Conservation (phyloP, 495 filamentous ascomycete species). For the Hypoxylon crocopeplum region DNA sequence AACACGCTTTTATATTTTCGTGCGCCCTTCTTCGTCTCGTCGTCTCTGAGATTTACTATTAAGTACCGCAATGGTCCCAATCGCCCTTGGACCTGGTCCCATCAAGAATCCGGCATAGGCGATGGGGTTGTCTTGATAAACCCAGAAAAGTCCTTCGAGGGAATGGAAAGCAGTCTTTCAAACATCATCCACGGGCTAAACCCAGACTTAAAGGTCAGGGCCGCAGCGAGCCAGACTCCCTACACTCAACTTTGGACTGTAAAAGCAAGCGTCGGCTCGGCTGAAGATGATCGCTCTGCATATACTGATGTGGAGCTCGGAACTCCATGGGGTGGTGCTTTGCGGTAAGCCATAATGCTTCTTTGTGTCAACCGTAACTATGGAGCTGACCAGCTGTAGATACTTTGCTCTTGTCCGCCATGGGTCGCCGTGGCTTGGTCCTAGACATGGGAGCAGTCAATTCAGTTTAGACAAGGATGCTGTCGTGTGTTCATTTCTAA, state of each 20-base stretch:
- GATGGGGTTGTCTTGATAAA: constrained; percentile 71
- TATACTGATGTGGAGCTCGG: constrained; percentile 67
- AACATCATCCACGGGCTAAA: constrained; percentile 68
- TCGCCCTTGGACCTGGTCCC: constrained; percentile 77
- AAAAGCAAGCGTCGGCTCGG: constrained; percentile 59
- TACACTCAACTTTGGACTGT: constrained; percentile 76
- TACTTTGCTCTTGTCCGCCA: constrained; percentile 84
- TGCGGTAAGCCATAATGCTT: constrained; percentile 47
- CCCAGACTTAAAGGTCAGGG: constrained; percentile 61
- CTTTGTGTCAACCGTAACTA: background rate
- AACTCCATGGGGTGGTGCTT: constrained; percentile 58
- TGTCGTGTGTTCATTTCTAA: constrained; percentile 81
- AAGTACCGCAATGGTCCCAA: constrained; percentile 67
- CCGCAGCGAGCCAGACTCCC: constrained; percentile 69
- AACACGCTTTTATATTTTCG: constrained; percentile 54
- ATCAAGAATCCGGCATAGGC: constrained; percentile 62
- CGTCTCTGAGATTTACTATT: constrained; percentile 71
- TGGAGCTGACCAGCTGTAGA: constrained; percentile 43
- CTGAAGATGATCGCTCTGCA: constrained; percentile 62
- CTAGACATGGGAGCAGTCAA: constrained; percentile 74
- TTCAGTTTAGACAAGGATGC: constrained; percentile 78
- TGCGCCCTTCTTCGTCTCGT: constrained; percentile 48
- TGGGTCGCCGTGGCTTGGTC: constrained; percentile 85
- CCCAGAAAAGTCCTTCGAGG: constrained; percentile 22
- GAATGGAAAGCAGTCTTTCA: constrained; percentile 52